phyloP scores from a whole-genome alignment of 345 rosid species.

The Balakata baccata region DNA sequence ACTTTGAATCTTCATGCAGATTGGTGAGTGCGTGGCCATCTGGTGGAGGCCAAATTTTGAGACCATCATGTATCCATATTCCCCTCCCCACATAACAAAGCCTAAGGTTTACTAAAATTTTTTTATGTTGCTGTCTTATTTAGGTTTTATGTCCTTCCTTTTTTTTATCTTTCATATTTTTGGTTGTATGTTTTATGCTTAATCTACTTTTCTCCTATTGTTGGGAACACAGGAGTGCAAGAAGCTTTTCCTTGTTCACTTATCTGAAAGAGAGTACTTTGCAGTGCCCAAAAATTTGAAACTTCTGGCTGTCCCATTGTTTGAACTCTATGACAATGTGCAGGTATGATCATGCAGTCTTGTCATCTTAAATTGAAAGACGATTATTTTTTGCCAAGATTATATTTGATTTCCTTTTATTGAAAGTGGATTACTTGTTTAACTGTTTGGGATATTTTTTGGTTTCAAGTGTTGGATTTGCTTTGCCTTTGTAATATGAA shows the following conservation, averaged over 20 bases:
- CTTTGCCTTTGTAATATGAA: not conserved
- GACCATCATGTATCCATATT: constrained; percentile 92
- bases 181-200: constrained; percentile 8
- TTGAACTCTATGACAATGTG: constrained; percentile 94
- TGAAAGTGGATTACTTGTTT: not conserved
- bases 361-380: not conserved
- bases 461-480: constrained; percentile 4
- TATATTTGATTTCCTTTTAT: too few species aligned
- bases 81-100: constrained; percentile 95
- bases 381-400: too few species aligned
- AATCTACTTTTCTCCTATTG: constrained; percentile 6
- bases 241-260: constrained; percentile 86
- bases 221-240: constrained; percentile 79
- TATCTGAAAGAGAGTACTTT: constrained; percentile 95
- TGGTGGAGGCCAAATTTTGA: constrained; percentile 99
- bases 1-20: constrained; percentile 40
- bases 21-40: constrained; percentile 90
- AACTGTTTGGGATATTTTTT: not conserved
- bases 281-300: constrained; percentile 97
- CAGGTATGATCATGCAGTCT: constrained; percentile 46
- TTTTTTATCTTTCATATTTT: not conserved
- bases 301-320: constrained; percentile 91
- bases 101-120: constrained; percentile 57
- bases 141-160: not conserved
- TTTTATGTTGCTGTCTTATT: not conserved